Evolutionary conservation across 1,284 basidiomycete genomes (phyloP), one percentile per base, ranked within the genome.

Genomic region (Ceraceosorus guamensis): DNA sequence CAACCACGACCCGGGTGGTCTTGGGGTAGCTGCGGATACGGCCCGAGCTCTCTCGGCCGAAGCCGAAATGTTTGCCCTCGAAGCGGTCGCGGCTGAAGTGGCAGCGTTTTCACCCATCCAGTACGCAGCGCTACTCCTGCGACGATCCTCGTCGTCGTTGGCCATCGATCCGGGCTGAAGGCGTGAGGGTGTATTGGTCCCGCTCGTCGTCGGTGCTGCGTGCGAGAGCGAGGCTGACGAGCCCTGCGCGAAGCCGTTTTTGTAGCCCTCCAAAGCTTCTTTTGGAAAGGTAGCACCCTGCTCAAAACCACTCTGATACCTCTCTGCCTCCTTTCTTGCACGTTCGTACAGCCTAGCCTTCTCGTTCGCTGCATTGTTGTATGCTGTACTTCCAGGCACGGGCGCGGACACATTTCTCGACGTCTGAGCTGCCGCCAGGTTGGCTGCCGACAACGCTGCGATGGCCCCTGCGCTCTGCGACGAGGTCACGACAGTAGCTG

Each of bases 301-400:
- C 30, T 50, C 32, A 32, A 56, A 67, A 11, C 52, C 52, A 47
- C 53, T 57, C 45, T 71, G 68, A 53, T 70, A 71, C 8, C 45
- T 30, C 52, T 67, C 70, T 8, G 68, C 71, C 56, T 73, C 66
- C 2, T 54, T 48, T 7, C 66, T 56, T 6, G 71, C 71, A 6
- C 68, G 54, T 46, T 70, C 67, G 46, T 63, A 73, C 14, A 72
- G 56, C 34, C 55, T 49, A 52, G 50, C 57, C 57, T 75, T 73
- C 53, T 75, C 72, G 1, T 55, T 52, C 34, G 65, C 65, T 4
- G 68, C 63, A 37, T 13, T 30, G 41, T 18, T 18, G 5, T 14
- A 56, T 48, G 53, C 30, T 11, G 14, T n/a, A 32, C 16, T 30
- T 31, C 37, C 48, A 24, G 24, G 24, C 24, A 24, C 24, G 24